Conservation (phyloP, 2,329 filamentous ascomycete genomes). For the Teratosphaeria pseudoeucalypti region DNA sequence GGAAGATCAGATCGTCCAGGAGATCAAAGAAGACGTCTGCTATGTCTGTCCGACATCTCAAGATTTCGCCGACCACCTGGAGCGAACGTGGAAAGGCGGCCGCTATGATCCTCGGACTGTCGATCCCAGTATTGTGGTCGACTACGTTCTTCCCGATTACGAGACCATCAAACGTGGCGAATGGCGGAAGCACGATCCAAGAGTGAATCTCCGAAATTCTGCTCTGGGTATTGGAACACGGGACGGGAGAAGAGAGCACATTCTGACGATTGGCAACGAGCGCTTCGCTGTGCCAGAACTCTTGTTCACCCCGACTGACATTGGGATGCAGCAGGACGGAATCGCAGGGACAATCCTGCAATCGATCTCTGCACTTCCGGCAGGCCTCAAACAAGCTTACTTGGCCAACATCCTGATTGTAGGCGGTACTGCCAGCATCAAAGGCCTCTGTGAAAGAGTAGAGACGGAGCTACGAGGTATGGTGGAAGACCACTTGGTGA, state of each 20-base stretch:
- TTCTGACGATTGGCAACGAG: constrained; percentile 82
- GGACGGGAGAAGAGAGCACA: constrained; percentile 54
- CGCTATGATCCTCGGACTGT: constrained; percentile 43
- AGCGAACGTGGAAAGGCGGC: constrained; percentile 73
- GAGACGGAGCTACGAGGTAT: constrained; percentile 21
- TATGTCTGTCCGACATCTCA: constrained; percentile 45
- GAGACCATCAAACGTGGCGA: constrained; percentile 55
- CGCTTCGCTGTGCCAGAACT: constrained; percentile 84
- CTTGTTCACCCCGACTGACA: constrained; percentile 75
- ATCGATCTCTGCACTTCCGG: constrained; percentile 61
- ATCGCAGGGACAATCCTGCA: constrained; percentile 75
- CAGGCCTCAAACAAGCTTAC: constrained; percentile 73
- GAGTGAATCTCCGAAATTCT: constrained; percentile 44
- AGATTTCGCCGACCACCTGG: constrained; percentile 61
- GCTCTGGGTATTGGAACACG: constrained; percentile 35
- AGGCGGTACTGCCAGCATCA: constrained; percentile 71
- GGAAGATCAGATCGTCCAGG: constrained; percentile 85
- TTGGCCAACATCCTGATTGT: constrained; percentile 82
- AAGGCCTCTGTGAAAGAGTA: constrained; percentile 72
- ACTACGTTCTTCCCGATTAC: constrained; percentile 85
- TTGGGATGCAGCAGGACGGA: constrained; percentile 74
- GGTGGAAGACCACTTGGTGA: constrained; percentile 58
- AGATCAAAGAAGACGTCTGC: constrained; percentile 86
- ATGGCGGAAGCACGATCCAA: constrained; percentile 66
- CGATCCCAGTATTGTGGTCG: constrained; percentile 57